Evolutionary conservation across 352 stramenopile species (phyloP), one percentile per base, ranked within the genome.

Genomic region (Pythium utonaiense): DNA sequence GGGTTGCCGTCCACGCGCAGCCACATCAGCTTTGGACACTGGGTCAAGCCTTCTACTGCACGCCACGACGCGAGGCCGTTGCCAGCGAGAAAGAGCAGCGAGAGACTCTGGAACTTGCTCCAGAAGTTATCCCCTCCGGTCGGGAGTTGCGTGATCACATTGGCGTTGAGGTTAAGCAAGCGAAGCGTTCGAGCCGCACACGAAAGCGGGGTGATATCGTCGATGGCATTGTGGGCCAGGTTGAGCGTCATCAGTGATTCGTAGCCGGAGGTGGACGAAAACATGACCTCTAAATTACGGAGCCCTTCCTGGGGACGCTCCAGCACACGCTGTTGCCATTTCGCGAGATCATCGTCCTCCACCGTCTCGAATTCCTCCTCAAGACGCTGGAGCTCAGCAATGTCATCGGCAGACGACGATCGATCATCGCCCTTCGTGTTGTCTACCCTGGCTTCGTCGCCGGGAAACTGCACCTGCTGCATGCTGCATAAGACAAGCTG

Each of bases 211-310:
- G 67, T 49, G 24, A 91, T 44, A 52, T 91, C 77, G 10, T 73
- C 64, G 38, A 91, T 65, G 17, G 67, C 67, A 34, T 89, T 91
- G 56, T 84, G 69, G 47, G 82, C 69, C 17, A 93, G 52, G 30
- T 84, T 86, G 27, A 91, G 66, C 52, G 88, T 66, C 2, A 81
- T 58, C 27, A 93, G 62, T 16, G 74, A 74, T 22, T 88, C 76
- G 57, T 78, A 90, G 5, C 30, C 42, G 1, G 42, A 62, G 3
- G 31, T 10, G 13, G 51, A 40, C 3, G 33, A 27, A n/a, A 70
- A 62, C 27, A 64, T 25, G 30, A 41, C 36, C 19, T 61, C 62
- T 27, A 70, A 52, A 44, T 28, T 62, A 14, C 48, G 55, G 1
- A 69, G 41, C 5, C 57, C 51, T 22, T 88, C 79, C 12, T 52